Percentiles rank a stretch among this genome's conserved stretches.
phyloP scores from a whole-genome alignment of 2,329 filamentous ascomycete genomes.

The Diplodia corticola region DNA sequence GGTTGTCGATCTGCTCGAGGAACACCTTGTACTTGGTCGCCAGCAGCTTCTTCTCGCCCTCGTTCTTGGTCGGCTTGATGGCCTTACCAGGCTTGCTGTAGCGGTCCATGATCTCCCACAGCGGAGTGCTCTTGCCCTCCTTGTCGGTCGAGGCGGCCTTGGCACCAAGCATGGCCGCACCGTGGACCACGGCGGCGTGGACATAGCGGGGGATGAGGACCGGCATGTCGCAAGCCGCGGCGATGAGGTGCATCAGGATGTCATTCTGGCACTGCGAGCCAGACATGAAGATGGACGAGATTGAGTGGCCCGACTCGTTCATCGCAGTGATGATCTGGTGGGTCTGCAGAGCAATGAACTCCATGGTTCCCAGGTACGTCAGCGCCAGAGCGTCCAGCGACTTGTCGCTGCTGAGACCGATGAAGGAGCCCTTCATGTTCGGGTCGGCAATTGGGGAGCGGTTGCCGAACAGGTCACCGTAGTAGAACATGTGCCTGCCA shows the following conservation, averaged over 20 bases:
- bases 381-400: constrained; percentile 83
- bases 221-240: constrained; percentile 86
- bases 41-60: constrained; percentile 74
- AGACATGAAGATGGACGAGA: constrained; percentile 97
- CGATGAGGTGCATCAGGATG: constrained; percentile 86
- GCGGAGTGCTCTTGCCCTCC: constrained; percentile 75
- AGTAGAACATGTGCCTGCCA: constrained; percentile 95
- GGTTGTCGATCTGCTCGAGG: constrained; percentile 83
- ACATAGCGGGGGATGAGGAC: constrained; percentile 93
- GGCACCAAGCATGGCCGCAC: constrained; percentile 96
- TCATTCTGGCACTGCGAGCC: constrained; percentile 96
- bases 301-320: constrained; percentile 85
- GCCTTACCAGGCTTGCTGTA: constrained; percentile 93
- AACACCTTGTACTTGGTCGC: constrained; percentile 95
- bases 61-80: constrained; percentile 71
- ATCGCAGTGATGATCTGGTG: constrained; percentile 92
- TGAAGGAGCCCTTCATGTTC: constrained; percentile 86
- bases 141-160: constrained; percentile 87
- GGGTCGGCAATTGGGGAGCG: constrained; percentile 90
- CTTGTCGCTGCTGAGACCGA: constrained; percentile 85
- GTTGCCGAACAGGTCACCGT: constrained; percentile 96
- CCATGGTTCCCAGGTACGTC: constrained; percentile 94
- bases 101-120: constrained; percentile 97
- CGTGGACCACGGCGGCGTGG: constrained; percentile 92
- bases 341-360: constrained; percentile 97